These are phyloP conservation scores for Trypanosoma rangeli DNA, from an alignment of 208 protist species.

Conservation along the genomic window DNA sequence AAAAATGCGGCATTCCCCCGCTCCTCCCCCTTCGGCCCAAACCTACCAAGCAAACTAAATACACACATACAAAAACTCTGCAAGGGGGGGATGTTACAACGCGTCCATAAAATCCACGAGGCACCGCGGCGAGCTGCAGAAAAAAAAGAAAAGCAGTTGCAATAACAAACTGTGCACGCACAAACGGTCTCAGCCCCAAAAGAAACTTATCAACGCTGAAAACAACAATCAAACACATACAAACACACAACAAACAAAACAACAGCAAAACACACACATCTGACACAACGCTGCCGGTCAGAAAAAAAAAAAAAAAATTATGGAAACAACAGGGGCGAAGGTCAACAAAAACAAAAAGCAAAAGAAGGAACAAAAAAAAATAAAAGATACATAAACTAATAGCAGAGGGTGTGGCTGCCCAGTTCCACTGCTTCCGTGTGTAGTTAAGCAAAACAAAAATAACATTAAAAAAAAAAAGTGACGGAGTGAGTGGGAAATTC, in stretches of 20 bases:
- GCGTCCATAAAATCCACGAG: background rate
- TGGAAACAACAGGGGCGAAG: background rate
- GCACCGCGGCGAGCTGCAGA: background rate
- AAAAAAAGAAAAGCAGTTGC: background rate
- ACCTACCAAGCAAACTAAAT: background rate
- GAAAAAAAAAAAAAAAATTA: background rate
- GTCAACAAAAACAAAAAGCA: background rate
- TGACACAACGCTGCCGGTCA: too few relatives aligned
- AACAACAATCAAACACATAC: background rate
- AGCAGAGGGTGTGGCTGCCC: background rate
- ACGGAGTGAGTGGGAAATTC: background rate
- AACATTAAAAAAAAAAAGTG: background rate
- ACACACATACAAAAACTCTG: background rate
- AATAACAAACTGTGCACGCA: background rate
- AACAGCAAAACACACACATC: background rate
- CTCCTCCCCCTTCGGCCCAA: background rate
- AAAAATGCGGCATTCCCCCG: too few relatives aligned
- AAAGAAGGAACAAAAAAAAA: slow-evolving; percentile 1
- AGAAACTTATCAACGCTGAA: background rate
- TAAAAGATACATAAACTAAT: background rate
- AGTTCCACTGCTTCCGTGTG: background rate
- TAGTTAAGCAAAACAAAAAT: slow-evolving; percentile 1
- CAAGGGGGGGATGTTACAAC: background rate
- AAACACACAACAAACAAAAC: background rate
- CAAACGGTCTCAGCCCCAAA: background rate